Evolutionary conservation across 257 asterid species (phyloP), one percentile per base, ranked within the genome.

Genomic region (Fraxinus anomala): DNA sequence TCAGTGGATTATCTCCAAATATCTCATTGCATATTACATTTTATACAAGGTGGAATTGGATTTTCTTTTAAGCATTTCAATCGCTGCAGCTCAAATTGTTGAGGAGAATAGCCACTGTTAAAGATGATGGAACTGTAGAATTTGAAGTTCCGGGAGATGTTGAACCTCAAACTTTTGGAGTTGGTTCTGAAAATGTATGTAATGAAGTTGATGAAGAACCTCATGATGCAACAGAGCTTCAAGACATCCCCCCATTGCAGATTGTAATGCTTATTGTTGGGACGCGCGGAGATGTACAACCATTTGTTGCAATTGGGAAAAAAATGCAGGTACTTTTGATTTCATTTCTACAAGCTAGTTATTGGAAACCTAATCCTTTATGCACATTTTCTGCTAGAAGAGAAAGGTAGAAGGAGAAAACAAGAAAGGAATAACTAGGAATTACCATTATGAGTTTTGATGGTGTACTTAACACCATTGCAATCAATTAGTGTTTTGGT

Each of bases 231-330:
- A 68, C 81, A 72, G 96, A 91, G 72, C 85, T 89, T 79, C 91
- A 88, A 68, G 77, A 91, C 81, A 87, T 95, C 81, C 97, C 92
- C 44, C 96, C 96, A 44, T 30, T 95, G 86, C 97, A 92, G 80
- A 89, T 94, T 73, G 98, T 91, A 59, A 91, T 94, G 88, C 98
- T 94, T 80, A 94, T 92, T 79, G 98, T 94, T 79, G 98, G 97
- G 82, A 94, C 97, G 59, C 95, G 98, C 68, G 98, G 97, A 73
- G 98, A 94, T 86, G 98, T 94, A 75, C 98, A 92, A 85, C 98
- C 98, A 42, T 94, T 94, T 90, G 87, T 91, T 83, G 98, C 97
- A 76, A 94, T 94, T 81, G 98, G 97, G 44, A 94, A 92, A 83
- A 77, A 84, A 31, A 81, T 92, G 73, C 97, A 92, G 97, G 97